Evolutionary conservation across 495 filamentous ascomycete species (phyloP).

Genomic region (Penicillium roqueforti): DNA sequence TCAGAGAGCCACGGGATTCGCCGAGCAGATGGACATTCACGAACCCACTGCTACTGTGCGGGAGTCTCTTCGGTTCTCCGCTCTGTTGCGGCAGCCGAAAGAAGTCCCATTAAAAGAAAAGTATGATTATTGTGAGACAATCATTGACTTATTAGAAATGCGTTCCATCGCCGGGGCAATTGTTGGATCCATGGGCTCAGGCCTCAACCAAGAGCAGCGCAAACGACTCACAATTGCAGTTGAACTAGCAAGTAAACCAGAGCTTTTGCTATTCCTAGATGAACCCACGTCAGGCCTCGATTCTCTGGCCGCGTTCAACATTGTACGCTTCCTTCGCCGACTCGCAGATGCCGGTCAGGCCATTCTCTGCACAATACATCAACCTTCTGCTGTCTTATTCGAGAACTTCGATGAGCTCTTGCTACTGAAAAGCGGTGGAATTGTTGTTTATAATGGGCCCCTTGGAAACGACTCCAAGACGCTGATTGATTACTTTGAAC

Average conservation of each 20-base stretch:
- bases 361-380: constrained; percentile 76
- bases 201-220: constrained; percentile 58
- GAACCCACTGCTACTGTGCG: constrained; percentile 58
- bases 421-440: constrained; percentile 64
- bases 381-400: constrained; percentile 69
- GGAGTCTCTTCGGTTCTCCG: constrained; percentile 58
- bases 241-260: constrained; percentile 64
- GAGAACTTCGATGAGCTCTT: constrained; percentile 71
- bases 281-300: constrained; percentile 78
- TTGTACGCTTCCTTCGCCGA: constrained; percentile 60
- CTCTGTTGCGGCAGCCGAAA: constrained; percentile 54
- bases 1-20: constrained; percentile 53
- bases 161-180: constrained; percentile 50
- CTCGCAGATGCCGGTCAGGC: constrained; percentile 67
- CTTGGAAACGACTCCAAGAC: constrained; percentile 50
- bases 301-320: constrained; percentile 59
- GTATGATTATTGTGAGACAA: constrained; percentile 57
- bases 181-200: constrained; percentile 50
- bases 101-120: constrained; percentile 56
- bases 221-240: constrained; percentile 66
- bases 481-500: constrained; percentile 61
- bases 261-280: constrained; percentile 67
- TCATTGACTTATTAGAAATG: constrained; percentile 61
- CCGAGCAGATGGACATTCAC: constrained; percentile 62
- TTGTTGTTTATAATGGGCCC: constrained; percentile 67